Base-by-base conservation (phyloP, 192 early-diverging fungal genomes). In the Glomus cerebriforme region DNA sequence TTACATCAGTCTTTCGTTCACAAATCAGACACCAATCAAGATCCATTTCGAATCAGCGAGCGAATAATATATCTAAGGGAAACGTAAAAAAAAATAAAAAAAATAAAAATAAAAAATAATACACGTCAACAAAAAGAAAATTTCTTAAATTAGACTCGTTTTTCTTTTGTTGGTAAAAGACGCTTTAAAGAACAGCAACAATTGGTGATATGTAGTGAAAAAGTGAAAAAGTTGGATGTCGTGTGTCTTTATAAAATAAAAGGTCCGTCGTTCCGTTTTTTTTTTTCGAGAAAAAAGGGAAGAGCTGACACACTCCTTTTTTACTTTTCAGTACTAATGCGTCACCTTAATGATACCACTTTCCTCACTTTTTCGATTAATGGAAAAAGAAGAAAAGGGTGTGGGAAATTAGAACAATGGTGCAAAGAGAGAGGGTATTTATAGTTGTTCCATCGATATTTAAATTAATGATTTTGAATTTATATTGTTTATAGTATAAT, bases 21-120 rank as follows among this genome's bases (percentile, higher is more conserved):
- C 69, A 72, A 72, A 72, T 72, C 45, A 72, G 19, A 15, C 69
- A 72, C 69, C 69, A 72, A 31, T 72, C 69, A 39, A 72, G 69
- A 72, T 72, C 69, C 69, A 72, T 72, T 39, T 39, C 29, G 49
- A 54, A 54, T 54, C 49, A 54, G 49, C 49, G 17, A 54, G 49
- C 49, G 49, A 22, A 54, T 54, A 54, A 22, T 43, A 43, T 12
- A 43, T 43, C 9, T 43, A 8, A 39, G 37, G 7, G 37, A 39
- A 39, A 43, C 10, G 39, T 43, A 39, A 39, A 39, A 39, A 39
- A 39, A 39, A 39, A 39, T 9, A 39, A 39, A 9, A 54, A 19
- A 54, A 17, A 47, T 2, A 13, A 13, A 47, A 47, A 47, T 3
- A 19, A 54, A 54, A 3, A 19, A 49, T 19, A 49, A 19, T 5